A percentile compares a stretch with the other conserved stretches of the same genome.
These are phyloP conservation scores for Hemerocallis citrina DNA, from an alignment of 106 monocot species.

Conservation along the genomic window DNA sequence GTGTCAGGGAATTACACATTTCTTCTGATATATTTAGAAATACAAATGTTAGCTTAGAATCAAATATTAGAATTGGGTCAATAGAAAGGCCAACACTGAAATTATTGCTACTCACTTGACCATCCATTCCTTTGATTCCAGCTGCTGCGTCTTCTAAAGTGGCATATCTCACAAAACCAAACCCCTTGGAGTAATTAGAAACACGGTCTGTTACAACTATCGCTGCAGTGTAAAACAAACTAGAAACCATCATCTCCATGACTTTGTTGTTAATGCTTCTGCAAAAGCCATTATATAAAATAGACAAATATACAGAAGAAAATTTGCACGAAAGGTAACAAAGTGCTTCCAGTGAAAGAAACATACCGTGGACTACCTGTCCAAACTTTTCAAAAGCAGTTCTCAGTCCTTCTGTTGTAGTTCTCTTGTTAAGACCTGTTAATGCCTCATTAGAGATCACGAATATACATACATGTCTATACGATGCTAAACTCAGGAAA, in stretches of 20 bases:
- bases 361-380: constrained; percentile 45
- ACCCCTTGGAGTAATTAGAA: constrained; percentile 67
- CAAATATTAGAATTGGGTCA: too few species aligned
- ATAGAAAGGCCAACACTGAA: neutral
- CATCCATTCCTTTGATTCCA: constrained; percentile 78
- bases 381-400: constrained; percentile 61
- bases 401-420: constrained; percentile 60
- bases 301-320: too few species aligned
- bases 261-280: neutral
- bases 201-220: constrained; percentile 59
- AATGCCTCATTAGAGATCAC: neutral
- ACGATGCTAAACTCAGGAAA: too few species aligned
- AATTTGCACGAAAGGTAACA: neutral
- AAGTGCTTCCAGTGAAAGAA: neutral
- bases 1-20: too few species aligned
- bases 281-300: neutral
- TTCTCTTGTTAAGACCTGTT: constrained; percentile 67
- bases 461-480: too few species aligned
- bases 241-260: neutral
- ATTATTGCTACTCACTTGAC: constrained; percentile 29
- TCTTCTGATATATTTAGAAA: too few species aligned
- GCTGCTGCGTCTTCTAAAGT: constrained; percentile 42
- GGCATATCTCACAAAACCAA: constrained; percentile 66
- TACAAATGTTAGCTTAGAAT: too few species aligned
- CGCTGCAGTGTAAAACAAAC: constrained; percentile 27